Conservation (phyloP, 768 basidiomycete species). For the Rhodotorula sphaerocarpa region DNA sequence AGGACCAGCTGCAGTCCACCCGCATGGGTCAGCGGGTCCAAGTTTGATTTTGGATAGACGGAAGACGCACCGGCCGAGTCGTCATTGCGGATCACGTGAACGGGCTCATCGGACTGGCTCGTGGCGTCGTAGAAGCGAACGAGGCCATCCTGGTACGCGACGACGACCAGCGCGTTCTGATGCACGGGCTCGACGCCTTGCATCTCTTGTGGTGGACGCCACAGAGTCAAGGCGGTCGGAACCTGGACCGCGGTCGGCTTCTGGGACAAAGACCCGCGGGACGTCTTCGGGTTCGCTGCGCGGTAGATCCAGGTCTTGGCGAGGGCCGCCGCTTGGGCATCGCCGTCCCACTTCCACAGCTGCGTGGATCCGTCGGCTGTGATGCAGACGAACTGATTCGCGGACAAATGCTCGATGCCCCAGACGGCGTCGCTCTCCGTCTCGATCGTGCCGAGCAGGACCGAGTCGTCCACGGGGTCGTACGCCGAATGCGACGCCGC, state of each 20-base stretch:
- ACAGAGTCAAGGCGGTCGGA: slow-evolving; percentile 75
- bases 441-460: slow-evolving; percentile 67
- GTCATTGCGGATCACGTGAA: slow-evolving; percentile 53
- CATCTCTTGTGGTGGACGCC: too few species aligned
- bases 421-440: slow-evolving; percentile 95
- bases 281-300: slow-evolving; percentile 50
- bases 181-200: slow-evolving; percentile 47
- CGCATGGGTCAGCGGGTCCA: background rate
- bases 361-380: slow-evolving; percentile 87
- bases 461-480: slow-evolving; percentile 74
- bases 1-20: slow-evolving; percentile 55
- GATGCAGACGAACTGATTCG: slow-evolving; percentile 66
- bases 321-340: too few species aligned
- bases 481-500: slow-evolving; percentile 72
- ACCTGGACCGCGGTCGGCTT: slow-evolving; percentile 43
- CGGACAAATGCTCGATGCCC: slow-evolving; percentile 71
- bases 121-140: slow-evolving; percentile 89
- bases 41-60: slow-evolving; percentile 50
- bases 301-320: slow-evolving; percentile 70
- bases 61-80: slow-evolving; percentile 46
- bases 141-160: slow-evolving; percentile 78
- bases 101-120: too few species aligned
- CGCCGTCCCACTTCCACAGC: slow-evolving; percentile 64
- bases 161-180: slow-evolving; percentile 55
- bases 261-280: background rate